These are phyloP conservation scores for Candida oleophila DNA, from an alignment of 805 yeast species.

Conservation along the genomic window DNA sequence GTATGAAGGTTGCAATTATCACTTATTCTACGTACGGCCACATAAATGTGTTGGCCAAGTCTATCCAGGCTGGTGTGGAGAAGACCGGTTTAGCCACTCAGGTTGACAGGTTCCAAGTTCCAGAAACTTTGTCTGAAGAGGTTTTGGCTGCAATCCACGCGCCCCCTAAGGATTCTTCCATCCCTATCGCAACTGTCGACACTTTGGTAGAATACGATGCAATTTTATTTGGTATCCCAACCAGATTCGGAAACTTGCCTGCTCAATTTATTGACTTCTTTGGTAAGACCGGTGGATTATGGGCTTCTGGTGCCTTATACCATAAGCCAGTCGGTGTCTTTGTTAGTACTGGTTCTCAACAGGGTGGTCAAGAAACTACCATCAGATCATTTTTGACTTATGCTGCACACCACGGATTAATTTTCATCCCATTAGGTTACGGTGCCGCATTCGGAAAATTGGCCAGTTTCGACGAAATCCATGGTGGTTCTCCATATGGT, in stretches of 20 bases:
- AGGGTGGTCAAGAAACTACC: conserved; percentile 27
- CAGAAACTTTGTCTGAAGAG: conserved; percentile 70
- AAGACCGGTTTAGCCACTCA: conserved; percentile 55
- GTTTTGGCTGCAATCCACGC: conserved; percentile 66
- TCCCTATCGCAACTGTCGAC: conserved; percentile 20
- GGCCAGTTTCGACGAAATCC: conserved; percentile 17
- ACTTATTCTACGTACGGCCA: conserved; percentile 84
- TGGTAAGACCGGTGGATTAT: conserved; percentile 23
- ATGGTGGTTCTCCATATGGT: conserved; percentile 28
- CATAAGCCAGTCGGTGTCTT: conserved; percentile 25
- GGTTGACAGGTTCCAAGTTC: conserved; percentile 75
- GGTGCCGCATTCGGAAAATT: conserved; percentile 14
- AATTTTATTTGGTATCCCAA: conserved; percentile 26
- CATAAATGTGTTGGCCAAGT: conserved; percentile 64
- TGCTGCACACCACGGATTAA: conserved; percentile 24
- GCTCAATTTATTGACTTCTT: conserved; percentile 23
- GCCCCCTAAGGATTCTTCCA: conserved; percentile 49
- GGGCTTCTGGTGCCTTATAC: conserved; percentile 21
- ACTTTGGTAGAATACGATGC: conserved; percentile 23
- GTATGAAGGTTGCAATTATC: conserved; percentile 66
- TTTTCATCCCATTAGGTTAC: conserved; percentile 26
- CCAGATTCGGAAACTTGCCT: conserved; percentile 25
- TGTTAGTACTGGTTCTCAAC: conserved; percentile 23
- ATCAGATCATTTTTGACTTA: conserved; percentile 21
- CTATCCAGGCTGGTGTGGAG: conserved; percentile 67